Base-by-base conservation (phyloP, 192 early-diverging fungal species). In the Piromyces sp. region DNA sequence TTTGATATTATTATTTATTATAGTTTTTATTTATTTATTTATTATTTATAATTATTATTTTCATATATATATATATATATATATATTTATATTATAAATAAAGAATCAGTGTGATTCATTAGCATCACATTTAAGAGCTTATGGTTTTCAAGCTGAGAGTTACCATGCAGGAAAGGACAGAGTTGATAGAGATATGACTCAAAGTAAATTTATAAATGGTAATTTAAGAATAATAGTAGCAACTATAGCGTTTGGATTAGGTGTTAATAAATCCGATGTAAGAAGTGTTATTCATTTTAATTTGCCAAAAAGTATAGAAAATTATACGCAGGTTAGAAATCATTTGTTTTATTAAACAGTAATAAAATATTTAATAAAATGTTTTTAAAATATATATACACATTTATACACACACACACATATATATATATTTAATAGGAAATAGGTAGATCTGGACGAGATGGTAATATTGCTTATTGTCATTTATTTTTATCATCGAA, bases 201-300 rank as follows among this genome's bases (percentile, higher is more conserved):
- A 96, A 87, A 68, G 85, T 0, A 87, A 88, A 16, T 96, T 95
- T 84, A 90, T 94, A 90, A 42, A 82, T 33, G 87, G 86, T 30
- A 80, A 83, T 26, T 87, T 94, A 26, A 89, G 91, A 78, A 90
- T 95, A 30, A 85, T 93, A 79, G 90, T 92, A 3, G 93, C 94
- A 11, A 94, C 93, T 0, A 91, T 94, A 38, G 93, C 92, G 0
- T 94, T 94, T 87, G 93, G 93, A 15, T 85, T 94, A 86, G 93
- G 93, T 17, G 89, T 94, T 13, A 91, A 94, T 83, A 92, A 94
- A 82, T 84, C 89, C 40, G 89, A 93, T 30, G 89, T 92, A 29
- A 90, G 93, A n/a, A 91, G 89, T 51, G 90, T 94, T 17, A 89
- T 94, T 29, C 93, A 94, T 81, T 91, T 91, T 80, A 91, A 88